phyloP scores from a whole-genome alignment of 164 flowering plant species.

The Vitis rupestris region DNA sequence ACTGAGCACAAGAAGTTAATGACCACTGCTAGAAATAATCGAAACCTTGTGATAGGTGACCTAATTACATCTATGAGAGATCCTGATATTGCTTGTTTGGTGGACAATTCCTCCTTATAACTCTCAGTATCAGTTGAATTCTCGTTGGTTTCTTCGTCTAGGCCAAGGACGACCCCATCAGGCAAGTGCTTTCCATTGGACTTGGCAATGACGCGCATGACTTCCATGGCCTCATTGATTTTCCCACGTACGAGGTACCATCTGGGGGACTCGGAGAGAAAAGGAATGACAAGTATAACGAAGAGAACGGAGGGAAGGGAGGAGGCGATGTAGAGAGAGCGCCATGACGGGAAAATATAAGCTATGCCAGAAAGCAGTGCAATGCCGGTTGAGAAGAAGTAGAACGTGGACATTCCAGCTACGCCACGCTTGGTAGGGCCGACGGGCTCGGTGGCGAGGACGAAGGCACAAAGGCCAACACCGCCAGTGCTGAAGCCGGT shows the following conservation, averaged over 20 bases:
- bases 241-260: constrained; percentile 84
- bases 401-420: constrained; percentile 94
- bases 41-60: constrained; percentile 55
- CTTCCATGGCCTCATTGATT: constrained; percentile 46
- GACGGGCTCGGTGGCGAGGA: constrained; percentile 83
- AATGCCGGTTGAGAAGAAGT: constrained; percentile 86
- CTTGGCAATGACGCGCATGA: constrained; percentile 65
- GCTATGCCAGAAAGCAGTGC: constrained; percentile 73
- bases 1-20: constrained; percentile 66
- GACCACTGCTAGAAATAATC: constrained; percentile 53
- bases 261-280: constrained; percentile 80
- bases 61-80: constrained; percentile 59
- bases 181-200: constrained; percentile 61
- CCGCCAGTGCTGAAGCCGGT: constrained; percentile 94
- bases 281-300: constrained; percentile 55
- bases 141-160: constrained; percentile 44
- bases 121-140: not conserved
- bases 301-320: constrained; percentile 75
- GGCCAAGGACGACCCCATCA: constrained; percentile 38
- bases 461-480: constrained; percentile 83
- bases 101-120: not conserved
- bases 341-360: constrained; percentile 74
- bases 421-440: constrained; percentile 77
- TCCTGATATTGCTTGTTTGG: constrained; percentile 30
- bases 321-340: constrained; percentile 70